Evolutionary conservation across 2,329 filamentous ascomycete genomes (phyloP).

Genomic region (Fusarium aywerte): DNA sequence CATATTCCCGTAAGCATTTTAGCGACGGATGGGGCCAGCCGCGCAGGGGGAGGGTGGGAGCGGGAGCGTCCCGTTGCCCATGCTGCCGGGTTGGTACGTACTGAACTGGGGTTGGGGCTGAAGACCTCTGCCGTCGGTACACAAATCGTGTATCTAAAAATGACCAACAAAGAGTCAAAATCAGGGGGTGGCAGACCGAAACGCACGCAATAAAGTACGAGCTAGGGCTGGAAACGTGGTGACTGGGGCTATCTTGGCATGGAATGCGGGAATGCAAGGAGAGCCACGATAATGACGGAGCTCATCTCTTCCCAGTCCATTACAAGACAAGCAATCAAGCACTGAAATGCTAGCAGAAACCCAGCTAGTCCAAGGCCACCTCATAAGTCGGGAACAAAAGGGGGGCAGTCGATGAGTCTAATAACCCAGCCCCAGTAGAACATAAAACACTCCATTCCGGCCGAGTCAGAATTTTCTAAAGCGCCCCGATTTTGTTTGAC

Average conservation of each 20-base stretch:
- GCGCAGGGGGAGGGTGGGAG: too few relatives aligned
- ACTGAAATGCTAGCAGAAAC: conserved; percentile 22
- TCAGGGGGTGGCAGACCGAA: conserved; percentile 17
- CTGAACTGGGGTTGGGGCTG: conserved; percentile 37
- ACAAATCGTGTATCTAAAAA: conserved; percentile 36
- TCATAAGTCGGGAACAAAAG: conserved; percentile 24
- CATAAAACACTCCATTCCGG: conserved; percentile 34
- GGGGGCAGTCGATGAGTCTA: conserved; percentile 20
- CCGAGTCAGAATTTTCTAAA: conserved; percentile 36
- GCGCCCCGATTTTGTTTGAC: conserved; percentile 38
- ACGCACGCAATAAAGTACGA: conserved; percentile 28
- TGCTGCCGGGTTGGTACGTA: conserved; percentile 25
- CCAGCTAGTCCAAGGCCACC: conserved; percentile 33
- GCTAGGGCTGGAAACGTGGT: conserved; percentile 42
- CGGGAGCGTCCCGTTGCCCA: conserved; percentile 26
- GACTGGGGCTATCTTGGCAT: conserved; percentile 33
- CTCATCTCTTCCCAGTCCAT: conserved; percentile 34
- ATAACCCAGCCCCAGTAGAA: conserved; percentile 21
- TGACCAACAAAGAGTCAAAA: conserved; percentile 4
- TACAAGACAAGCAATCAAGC: conserved; percentile 25
- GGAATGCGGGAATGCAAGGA: conserved; percentile 42
- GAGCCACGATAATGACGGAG: conserved; percentile 34
- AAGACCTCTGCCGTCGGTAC: conserved; percentile 33
- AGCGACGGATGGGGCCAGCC: too few relatives aligned
- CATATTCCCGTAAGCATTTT: too few relatives aligned